Percentiles rank a stretch among this genome's conserved stretches.
Conservation (phyloP, 164 flowering plant species). For the Magnolia officinalis region DNA sequence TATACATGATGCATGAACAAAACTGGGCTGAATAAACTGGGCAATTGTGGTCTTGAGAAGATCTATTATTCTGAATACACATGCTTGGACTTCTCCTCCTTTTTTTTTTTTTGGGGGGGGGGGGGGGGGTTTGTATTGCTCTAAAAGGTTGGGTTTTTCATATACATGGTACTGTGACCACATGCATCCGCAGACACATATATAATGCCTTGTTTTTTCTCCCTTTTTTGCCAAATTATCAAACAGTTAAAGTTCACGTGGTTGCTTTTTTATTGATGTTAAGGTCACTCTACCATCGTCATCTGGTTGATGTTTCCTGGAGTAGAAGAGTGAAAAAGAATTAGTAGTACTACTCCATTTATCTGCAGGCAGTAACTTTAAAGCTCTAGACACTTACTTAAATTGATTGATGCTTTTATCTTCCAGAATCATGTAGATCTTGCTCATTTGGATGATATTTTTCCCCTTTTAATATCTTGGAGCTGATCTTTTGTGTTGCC, state of each 20-base stretch:
- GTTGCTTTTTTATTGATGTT: not conserved
- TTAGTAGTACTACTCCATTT: not conserved
- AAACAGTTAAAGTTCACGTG: not conserved
- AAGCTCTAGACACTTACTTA: not conserved
- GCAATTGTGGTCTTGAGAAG: no score
- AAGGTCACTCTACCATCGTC: not conserved
- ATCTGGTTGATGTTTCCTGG: not conserved
- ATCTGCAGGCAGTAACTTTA: not conserved
- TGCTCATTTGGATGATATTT: not conserved
- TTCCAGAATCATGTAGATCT: not conserved
- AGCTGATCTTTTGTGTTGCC: slow-evolving; percentile 3
- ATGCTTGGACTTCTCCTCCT: not conserved
- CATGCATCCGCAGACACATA: no score
- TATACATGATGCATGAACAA: not conserved
- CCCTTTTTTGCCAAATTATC: not conserved
- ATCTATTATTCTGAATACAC: not conserved
- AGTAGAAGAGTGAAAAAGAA: not conserved
- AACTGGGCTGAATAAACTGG: not conserved
- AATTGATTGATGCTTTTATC: not conserved
- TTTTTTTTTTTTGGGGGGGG: no score
- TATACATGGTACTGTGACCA: no score
- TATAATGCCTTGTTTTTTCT: not conserved
- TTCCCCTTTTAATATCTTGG: not conserved
- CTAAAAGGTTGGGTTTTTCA: no score
- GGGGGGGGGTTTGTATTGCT: no score